These are phyloP conservation scores for Glycine latifolia DNA, from an alignment of 306 rosid genomes.

Conservation along the genomic window DNA sequence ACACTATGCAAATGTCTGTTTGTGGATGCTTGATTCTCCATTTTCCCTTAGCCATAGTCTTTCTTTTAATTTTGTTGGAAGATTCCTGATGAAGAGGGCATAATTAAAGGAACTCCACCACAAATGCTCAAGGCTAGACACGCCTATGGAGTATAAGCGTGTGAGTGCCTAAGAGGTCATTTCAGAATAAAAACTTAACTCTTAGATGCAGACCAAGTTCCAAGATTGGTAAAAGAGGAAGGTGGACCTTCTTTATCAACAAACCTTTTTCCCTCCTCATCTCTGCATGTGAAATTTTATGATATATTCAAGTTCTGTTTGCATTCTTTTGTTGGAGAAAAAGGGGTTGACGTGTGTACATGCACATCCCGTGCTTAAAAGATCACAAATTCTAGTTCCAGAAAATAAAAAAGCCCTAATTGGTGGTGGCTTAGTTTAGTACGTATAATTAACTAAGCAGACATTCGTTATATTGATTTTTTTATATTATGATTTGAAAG, in stretches of 20 bases:
- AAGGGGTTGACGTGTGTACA: slow-evolving; percentile 22
- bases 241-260: slow-evolving; percentile 49
- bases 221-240: slow-evolving; percentile 43
- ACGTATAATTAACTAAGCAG: slow-evolving; percentile 1
- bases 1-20: slow-evolving; percentile 39
- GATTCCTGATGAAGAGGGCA: slow-evolving; percentile 49
- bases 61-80: slow-evolving; percentile 39
- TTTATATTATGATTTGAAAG: slow-evolving; percentile 19
- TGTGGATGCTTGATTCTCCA: slow-evolving; percentile 41
- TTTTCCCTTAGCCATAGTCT: neutral
- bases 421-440: neutral
- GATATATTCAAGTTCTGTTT: slow-evolving; percentile 37
- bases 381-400: neutral
- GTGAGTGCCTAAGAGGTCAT: slow-evolving; percentile 48
- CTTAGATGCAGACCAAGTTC: slow-evolving; percentile 46
- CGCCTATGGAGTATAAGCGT: slow-evolving; percentile 29
- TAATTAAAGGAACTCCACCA: slow-evolving; percentile 58
- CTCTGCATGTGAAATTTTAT: neutral
- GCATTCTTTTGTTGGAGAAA: slow-evolving; percentile 24
- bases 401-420: neutral
- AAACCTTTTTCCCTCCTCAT: slow-evolving; percentile 37
- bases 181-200: slow-evolving; percentile 53
- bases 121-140: slow-evolving; percentile 44
- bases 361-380: neutral
- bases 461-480: neutral